Conservation (phyloP, 1,139 yeast species). For the Scheffersomyces quercinus region DNA sequence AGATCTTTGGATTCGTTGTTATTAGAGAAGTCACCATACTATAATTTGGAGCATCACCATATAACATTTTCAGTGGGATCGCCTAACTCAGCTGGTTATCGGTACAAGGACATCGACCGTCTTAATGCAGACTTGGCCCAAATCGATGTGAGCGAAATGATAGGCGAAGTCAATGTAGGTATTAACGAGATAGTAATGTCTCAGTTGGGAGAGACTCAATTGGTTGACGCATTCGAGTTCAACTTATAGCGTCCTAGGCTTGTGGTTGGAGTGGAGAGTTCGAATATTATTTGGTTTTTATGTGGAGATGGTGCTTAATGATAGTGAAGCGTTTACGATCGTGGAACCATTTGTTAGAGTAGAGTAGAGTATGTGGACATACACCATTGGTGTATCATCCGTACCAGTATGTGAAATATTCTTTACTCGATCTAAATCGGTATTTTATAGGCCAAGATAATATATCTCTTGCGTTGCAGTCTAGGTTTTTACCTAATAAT, state of each 20-base stretch:
- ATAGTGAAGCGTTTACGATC: too few relatives aligned
- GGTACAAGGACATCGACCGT: slow-evolving; percentile 1
- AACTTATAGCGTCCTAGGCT: neutral
- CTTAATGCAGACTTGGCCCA: slow-evolving; percentile 2
- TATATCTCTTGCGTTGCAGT: too few relatives aligned
- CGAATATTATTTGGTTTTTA: too few relatives aligned
- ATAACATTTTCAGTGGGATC: slow-evolving; percentile 11
- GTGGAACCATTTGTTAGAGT: too few relatives aligned
- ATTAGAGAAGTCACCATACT: neutral
- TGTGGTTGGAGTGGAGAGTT: too few relatives aligned
- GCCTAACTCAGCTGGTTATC: neutral
- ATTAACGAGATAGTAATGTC: slow-evolving; percentile 1
- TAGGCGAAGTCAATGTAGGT: slow-evolving; percentile 6
- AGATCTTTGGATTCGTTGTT: slow-evolving; percentile 8
- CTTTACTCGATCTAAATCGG: too few relatives aligned
- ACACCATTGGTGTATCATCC: too few relatives aligned
- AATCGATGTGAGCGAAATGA: slow-evolving; percentile 3
- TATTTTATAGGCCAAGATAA: too few relatives aligned
- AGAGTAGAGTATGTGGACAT: too few relatives aligned
- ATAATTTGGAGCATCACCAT: slow-evolving; percentile 6
- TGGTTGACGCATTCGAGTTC: neutral
- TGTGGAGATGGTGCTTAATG: too few relatives aligned
- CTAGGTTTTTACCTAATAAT: too few relatives aligned
- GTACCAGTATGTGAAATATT: too few relatives aligned
- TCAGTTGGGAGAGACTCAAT: neutral